Base-by-base conservation (phyloP, 441 rosid genomes). In the Euphorbia schlechtendalii region DNA sequence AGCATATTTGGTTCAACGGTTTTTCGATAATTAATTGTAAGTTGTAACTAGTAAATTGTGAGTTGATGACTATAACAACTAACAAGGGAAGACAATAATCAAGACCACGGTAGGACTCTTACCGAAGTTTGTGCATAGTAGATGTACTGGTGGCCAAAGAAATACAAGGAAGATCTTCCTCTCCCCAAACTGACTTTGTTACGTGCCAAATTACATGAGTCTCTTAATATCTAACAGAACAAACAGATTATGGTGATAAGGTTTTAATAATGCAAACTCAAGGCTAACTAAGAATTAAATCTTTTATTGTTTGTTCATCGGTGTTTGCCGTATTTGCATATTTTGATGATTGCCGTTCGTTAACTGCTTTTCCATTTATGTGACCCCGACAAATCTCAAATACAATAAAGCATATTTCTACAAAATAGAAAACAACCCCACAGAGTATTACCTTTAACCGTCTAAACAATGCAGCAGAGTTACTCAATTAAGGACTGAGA, bases 51-150 rank as follows among this genome's bases (percentile, higher is more conserved):
- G 64, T 17, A 10, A 22, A 17, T n/a, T n/a, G n/a, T n/a, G n/a
- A n/a, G n/a, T n/a, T n/a, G n/a, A n/a, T n/a, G n/a, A n/a, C n/a
- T n/a, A n/a, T n/a, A n/a, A n/a, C n/a, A n/a, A n/a, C n/a, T n/a
- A n/a, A n/a, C n/a, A n/a, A n/a, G n/a, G n/a, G n/a, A n/a, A n/a
- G n/a, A n/a, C n/a, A n/a, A n/a, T n/a, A n/a, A n/a, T n/a, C n/a
- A n/a, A n/a, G n/a, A n/a, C n/a, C n/a, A n/a, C n/a, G n/a, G n/a
- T n/a, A 59, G 21, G 43, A 32, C 48, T 28, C 67, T 81, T 75
- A 90, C 98, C 96, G 73, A 73, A 93, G 97, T 76, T 81, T 90
- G 73, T 90, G 98, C 97, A 93, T 93, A 34, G 91, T 82, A 7
- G 96, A 90, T 69, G 82, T 92, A 69, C 96, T 91, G 0, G 83